phyloP scores from a whole-genome alignment of 352 stramenopile genomes.

The Salisapilia sapeloensis region DNA sequence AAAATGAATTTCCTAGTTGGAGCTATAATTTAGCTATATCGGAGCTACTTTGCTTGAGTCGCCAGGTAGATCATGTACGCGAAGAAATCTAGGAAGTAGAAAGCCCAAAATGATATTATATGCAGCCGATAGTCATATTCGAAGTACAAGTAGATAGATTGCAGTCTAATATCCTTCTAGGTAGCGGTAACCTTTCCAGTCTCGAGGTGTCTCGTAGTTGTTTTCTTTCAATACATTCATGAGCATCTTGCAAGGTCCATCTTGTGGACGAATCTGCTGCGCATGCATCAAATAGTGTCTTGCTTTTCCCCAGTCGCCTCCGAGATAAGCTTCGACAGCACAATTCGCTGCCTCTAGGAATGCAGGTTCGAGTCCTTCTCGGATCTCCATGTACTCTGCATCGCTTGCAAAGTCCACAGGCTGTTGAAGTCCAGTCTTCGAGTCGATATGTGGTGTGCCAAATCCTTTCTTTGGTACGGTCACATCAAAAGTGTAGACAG shows the following conservation, averaged over 20 bases:
- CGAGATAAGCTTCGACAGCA: slow-evolving; percentile 60
- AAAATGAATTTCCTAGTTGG: too few relatives aligned
- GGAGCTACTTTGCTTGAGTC: too few relatives aligned
- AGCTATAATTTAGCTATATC: too few relatives aligned
- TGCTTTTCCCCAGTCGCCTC: slow-evolving; percentile 54
- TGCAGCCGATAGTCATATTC: background rate
- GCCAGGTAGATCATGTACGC: too few relatives aligned
- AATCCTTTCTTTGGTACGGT: slow-evolving; percentile 66
- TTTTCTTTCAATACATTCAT: slow-evolving; percentile 80
- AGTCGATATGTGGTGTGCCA: slow-evolving; percentile 47
- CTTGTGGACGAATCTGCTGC: slow-evolving; percentile 54
- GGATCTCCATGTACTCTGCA: slow-evolving; percentile 70
- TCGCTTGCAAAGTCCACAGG: slow-evolving; percentile 73
- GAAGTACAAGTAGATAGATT: too few relatives aligned
- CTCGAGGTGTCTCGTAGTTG: slow-evolving; percentile 69
- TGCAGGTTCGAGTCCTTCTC: slow-evolving; percentile 55
- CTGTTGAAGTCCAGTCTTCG: slow-evolving; percentile 31
- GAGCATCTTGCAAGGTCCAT: slow-evolving; percentile 83
- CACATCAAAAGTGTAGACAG: slow-evolving; percentile 80
- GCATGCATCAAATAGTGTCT: slow-evolving; percentile 55
- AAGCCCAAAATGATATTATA: slow-evolving; percentile 1
- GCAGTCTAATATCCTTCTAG: slow-evolving; percentile 60
- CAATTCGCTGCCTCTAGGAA: slow-evolving; percentile 54
- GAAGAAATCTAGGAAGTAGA: too few relatives aligned
- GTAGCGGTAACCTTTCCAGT: slow-evolving; percentile 86